These are phyloP conservation scores for Sphagnum fallax DNA, from an alignment of 228 moss, liverwort and hornwort genomes.

Conservation along the genomic window DNA sequence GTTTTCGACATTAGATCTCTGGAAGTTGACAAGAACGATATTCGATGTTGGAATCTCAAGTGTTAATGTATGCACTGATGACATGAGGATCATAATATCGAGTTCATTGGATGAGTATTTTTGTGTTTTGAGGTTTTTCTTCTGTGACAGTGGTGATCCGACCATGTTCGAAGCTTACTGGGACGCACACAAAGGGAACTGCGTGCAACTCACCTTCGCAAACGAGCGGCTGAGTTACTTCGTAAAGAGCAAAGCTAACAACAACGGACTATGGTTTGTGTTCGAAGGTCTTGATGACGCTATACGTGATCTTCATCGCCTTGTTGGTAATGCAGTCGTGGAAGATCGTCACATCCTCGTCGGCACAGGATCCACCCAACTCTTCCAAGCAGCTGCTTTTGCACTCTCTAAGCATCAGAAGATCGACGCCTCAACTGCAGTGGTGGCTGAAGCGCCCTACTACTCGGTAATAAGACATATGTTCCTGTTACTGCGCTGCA, in stretches of 20 bases:
- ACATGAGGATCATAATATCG: background rate
- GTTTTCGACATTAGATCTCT: background rate
- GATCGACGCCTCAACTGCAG: conserved; percentile 1
- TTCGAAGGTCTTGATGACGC: conserved; percentile 8
- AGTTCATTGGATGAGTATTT: background rate
- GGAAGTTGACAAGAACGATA: background rate
- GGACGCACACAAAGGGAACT: conserved; percentile 13
- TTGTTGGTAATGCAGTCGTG: conserved; percentile 29
- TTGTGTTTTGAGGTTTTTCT: background rate
- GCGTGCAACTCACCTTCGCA: conserved; percentile 10
- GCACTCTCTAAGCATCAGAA: conserved; percentile 10
- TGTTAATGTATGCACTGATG: too few relatives aligned
- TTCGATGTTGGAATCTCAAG: background rate
- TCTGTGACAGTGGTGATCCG: conserved; percentile 31
- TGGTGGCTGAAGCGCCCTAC: conserved; percentile 25
- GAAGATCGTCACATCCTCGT: conserved; percentile 13
- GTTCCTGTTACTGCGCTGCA: too few relatives aligned
- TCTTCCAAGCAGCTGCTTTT: conserved; percentile 21
- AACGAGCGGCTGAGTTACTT: conserved; percentile 26
- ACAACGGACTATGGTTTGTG: background rate
- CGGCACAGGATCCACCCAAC: conserved; percentile 26
- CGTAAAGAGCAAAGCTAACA: conserved; percentile 1
- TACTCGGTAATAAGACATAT: conserved; percentile 16
- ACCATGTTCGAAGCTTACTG: conserved; percentile 32
- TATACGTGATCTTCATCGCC: conserved; percentile 15